Conservation (phyloP, 352 stramenopile species). For the Globisporangium lucens region DNA sequence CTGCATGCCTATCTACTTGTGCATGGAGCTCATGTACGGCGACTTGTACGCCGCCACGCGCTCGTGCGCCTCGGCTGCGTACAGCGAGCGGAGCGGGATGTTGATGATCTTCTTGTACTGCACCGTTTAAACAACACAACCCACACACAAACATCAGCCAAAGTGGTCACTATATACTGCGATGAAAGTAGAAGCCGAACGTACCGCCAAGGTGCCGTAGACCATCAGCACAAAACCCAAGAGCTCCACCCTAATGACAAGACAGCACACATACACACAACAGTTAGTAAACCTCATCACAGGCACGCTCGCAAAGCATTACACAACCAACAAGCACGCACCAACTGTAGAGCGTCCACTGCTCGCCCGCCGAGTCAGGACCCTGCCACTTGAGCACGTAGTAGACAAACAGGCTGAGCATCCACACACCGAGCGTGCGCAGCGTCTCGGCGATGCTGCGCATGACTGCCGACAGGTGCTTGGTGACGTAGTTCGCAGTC, state of each 20-base stretch:
- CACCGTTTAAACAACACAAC: not conserved
- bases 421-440: slow-evolving; percentile 76
- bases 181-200: slow-evolving; percentile 10
- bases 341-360: slow-evolving; percentile 73
- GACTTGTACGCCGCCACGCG: slow-evolving; percentile 47
- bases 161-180: not conserved
- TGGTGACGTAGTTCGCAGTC: slow-evolving; percentile 83
- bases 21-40: slow-evolving; percentile 74
- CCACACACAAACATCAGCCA: slow-evolving; percentile 6
- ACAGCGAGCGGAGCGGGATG: slow-evolving; percentile 44
- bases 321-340: slow-evolving; percentile 16
- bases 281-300: slow-evolving; percentile 6
- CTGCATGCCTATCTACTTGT: slow-evolving; percentile 39
- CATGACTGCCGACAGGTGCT: slow-evolving; percentile 82
- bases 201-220: slow-evolving; percentile 71
- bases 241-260: slow-evolving; percentile 55
- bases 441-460: slow-evolving; percentile 82
- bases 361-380: slow-evolving; percentile 54
- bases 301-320: not conserved
- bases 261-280: not conserved
- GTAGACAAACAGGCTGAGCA: slow-evolving; percentile 72
- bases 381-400: slow-evolving; percentile 74
- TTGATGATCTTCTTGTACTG: slow-evolving; percentile 84
- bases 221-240: slow-evolving; percentile 76
- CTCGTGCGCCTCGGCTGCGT: slow-evolving; percentile 48